A percentile compares a stretch with the other conserved stretches of the same genome.
Conservation (phyloP, 2,329 filamentous ascomycete genomes). For the Fusarium continuum region DNA sequence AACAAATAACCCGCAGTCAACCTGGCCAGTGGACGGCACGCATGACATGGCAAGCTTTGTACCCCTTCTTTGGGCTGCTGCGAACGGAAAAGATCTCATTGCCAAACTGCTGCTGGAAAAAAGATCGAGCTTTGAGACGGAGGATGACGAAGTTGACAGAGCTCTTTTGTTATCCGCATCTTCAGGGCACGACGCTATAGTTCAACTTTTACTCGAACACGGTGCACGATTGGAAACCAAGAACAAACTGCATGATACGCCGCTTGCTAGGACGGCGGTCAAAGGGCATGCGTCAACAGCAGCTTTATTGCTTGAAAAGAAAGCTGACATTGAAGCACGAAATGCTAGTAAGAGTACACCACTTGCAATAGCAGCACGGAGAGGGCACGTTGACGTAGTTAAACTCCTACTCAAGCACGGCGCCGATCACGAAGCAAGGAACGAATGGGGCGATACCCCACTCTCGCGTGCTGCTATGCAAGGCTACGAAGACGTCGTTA, state of each 20-base stretch:
- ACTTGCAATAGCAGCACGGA: not conserved
- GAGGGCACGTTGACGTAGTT: not conserved
- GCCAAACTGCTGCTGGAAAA: not conserved
- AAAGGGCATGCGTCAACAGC: not conserved
- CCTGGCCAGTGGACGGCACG: not conserved
- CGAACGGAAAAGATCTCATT: not conserved
- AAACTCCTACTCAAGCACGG: not conserved
- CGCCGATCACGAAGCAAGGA: not conserved
- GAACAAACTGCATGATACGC: accelerated
- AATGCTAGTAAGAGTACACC: not conserved
- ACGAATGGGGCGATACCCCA: not conserved
- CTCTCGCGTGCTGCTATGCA: not conserved
- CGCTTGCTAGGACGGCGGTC: not conserved
- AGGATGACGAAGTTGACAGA: not conserved
- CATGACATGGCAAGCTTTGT: not conserved
- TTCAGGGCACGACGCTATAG: not conserved
- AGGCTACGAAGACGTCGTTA: not conserved
- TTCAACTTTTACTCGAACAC: not conserved
- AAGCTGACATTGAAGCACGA: not conserved
- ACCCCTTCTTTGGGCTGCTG: not conserved
- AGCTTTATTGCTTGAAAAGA: not conserved
- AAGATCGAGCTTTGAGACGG: not conserved
- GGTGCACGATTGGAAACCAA: not conserved
- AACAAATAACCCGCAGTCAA: accelerated
- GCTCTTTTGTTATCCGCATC: not conserved